A percentile compares a stretch with the other conserved stretches of the same genome.
phyloP scores from a whole-genome alignment of 2,329 filamentous ascomycete genomes.

The Fusarium fujikuroi region DNA sequence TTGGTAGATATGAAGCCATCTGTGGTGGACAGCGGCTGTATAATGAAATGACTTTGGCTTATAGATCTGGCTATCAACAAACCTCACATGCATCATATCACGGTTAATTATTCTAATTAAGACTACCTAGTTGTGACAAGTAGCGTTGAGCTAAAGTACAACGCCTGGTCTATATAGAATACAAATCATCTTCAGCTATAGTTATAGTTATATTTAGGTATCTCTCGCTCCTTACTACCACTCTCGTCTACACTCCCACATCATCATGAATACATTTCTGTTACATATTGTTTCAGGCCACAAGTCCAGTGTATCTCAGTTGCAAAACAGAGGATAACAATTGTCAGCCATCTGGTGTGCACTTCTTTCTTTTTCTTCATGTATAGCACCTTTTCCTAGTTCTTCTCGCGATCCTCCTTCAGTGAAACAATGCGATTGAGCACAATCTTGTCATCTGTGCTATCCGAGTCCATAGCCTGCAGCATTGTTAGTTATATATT shows the following conservation, averaged over 20 bases:
- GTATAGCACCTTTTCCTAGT: conserved; percentile 19
- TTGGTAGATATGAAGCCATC: neutral
- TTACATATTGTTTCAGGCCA: neutral
- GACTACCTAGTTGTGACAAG: neutral
- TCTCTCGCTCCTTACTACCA: neutral
- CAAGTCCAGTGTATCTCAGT: neutral
- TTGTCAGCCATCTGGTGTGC: neutral
- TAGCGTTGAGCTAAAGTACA: neutral
- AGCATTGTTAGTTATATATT: conserved; percentile 23
- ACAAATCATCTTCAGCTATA: neutral
- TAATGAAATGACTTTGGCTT: neutral
- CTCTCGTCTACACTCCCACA: neutral
- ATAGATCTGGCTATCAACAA: neutral
- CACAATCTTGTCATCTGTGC: conserved; percentile 80
- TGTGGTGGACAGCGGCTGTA: neutral
- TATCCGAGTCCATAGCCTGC: conserved; percentile 79
- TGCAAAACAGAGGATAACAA: neutral
- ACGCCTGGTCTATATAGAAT: neutral
- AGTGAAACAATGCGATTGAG: conserved; percentile 92
- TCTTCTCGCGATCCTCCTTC: conserved; percentile 86
- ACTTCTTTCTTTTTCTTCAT: neutral
- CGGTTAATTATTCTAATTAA: neutral
- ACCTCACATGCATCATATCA: neutral
- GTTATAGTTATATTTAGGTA: neutral
- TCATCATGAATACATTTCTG: neutral